A percentile compares a stretch with the other conserved stretches of the same genome.
These are phyloP conservation scores for Oryza australiensis DNA, from an alignment of 176 grass and related monocot genomes.

Conservation along the genomic window DNA sequence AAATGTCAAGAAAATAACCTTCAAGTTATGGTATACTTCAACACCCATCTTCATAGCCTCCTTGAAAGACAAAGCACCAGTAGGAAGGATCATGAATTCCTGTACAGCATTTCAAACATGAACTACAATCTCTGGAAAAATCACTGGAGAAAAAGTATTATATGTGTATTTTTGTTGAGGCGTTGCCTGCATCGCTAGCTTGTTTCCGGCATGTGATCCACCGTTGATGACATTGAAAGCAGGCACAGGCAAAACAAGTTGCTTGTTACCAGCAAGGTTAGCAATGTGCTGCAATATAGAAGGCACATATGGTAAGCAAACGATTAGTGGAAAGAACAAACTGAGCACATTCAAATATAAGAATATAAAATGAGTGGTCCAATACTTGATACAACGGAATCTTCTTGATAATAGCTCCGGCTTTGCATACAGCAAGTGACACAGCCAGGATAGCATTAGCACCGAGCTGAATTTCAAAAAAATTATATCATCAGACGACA, in stretches of 20 bases:
- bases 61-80: conserved; percentile 84
- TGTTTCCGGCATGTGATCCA: conserved; percentile 96
- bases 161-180: neutral
- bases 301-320: neutral
- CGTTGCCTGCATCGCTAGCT: conserved; percentile 90
- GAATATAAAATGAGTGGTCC: neutral
- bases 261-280: conserved; percentile 90
- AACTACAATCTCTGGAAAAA: neutral
- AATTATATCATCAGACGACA: neutral
- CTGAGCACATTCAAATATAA: neutral
- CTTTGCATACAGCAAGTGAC: conserved; percentile 91
- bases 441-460: conserved; percentile 94
- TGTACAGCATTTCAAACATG: conserved; percentile 23
- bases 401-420: conserved; percentile 75
- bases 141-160: neutral
- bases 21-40: conserved; percentile 93
- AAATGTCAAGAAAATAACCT: conserved; percentile 40
- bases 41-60: conserved; percentile 99
- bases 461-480: conserved; percentile 58
- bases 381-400: conserved; percentile 79
- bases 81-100: conserved; percentile 99
- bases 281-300: conserved; percentile 72
- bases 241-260: conserved; percentile 83
- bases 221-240: conserved; percentile 99
- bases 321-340: neutral